A percentile compares a stretch with the other conserved stretches of the same genome.
Conservation (phyloP, 306 rosid species). For the Vicia sativa region DNA sequence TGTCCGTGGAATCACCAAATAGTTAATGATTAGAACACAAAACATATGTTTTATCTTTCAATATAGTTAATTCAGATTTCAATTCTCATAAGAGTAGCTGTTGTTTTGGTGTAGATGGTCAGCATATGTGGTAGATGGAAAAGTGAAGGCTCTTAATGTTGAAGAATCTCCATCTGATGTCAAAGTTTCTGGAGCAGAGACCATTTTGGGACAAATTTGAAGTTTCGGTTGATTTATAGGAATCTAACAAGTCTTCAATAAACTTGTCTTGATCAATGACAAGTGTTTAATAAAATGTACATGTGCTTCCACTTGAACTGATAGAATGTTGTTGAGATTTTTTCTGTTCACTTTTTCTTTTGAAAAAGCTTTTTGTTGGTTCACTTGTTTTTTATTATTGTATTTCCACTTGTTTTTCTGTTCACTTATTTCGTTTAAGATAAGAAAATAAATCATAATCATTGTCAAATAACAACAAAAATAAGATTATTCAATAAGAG, state of each 20-base stretch:
- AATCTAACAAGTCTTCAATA: conserved; percentile 19
- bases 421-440: too few species aligned
- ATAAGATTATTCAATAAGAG: too few species aligned
- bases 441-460: too few species aligned
- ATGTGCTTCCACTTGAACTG: conserved; percentile 19
- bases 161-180: conserved; percentile 96
- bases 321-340: conserved; percentile 4
- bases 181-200: conserved; percentile 87
- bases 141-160: conserved; percentile 69
- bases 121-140: conserved; percentile 88
- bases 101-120: conserved; percentile 75
- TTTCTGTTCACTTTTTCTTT: not conserved
- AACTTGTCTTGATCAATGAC: not conserved
- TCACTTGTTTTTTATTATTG: conserved; percentile 10
- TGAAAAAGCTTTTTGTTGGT: not conserved
- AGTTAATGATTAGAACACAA: not conserved
- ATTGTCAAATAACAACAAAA: too few species aligned
- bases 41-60: not conserved
- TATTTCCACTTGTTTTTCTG: too few species aligned
- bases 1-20: not conserved
- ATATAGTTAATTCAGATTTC: not conserved
- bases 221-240: conserved; percentile 22
- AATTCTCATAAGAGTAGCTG: conserved; percentile 29
- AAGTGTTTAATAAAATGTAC: conserved; percentile 31
- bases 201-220: conserved; percentile 83